Conservation (phyloP, 2,329 filamentous ascomycete genomes). For the Diaporthe helianthi region DNA sequence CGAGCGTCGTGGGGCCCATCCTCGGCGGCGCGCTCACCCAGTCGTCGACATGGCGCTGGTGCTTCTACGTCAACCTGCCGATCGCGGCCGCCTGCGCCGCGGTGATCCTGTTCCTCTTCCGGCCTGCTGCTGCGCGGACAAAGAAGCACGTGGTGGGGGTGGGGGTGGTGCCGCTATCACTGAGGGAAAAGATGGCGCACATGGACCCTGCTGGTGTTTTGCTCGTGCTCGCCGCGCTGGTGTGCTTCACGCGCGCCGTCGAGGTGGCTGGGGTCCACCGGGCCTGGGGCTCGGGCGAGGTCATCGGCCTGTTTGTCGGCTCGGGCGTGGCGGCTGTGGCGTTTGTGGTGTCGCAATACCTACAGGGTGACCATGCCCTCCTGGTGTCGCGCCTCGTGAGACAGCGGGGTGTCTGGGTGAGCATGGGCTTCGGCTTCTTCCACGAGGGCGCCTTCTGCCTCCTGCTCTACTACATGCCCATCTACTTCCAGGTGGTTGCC, state of each 20-base stretch:
- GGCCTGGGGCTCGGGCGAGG: slow-evolving; percentile 3
- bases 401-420: slow-evolving; percentile 2
- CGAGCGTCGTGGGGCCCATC: slow-evolving; percentile 45
- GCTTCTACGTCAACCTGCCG: slow-evolving; percentile 47
- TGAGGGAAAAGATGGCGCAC: slow-evolving; percentile 1
- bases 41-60: slow-evolving; percentile 47
- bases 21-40: slow-evolving; percentile 48
- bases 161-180: too few relatives aligned
- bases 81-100: slow-evolving; percentile 39
- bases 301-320: slow-evolving; percentile 9
- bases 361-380: neutral
- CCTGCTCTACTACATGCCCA: slow-evolving; percentile 12
- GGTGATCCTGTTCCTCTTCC: slow-evolving; percentile 44
- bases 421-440: slow-evolving; percentile 13
- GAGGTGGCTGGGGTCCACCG: neutral
- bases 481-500: slow-evolving; percentile 19
- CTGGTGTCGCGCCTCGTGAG: neutral
- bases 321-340: neutral
- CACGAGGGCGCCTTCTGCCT: slow-evolving; percentile 7
- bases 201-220: slow-evolving; percentile 4
- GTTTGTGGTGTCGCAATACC: neutral
- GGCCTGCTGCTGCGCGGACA: neutral
- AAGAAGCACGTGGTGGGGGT: too few relatives aligned
- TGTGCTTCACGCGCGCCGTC: neutral
- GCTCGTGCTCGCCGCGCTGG: neutral